Base-by-base conservation (phyloP, 768 basidiomycete genomes). In the Strobilomyces dryophilus region DNA sequence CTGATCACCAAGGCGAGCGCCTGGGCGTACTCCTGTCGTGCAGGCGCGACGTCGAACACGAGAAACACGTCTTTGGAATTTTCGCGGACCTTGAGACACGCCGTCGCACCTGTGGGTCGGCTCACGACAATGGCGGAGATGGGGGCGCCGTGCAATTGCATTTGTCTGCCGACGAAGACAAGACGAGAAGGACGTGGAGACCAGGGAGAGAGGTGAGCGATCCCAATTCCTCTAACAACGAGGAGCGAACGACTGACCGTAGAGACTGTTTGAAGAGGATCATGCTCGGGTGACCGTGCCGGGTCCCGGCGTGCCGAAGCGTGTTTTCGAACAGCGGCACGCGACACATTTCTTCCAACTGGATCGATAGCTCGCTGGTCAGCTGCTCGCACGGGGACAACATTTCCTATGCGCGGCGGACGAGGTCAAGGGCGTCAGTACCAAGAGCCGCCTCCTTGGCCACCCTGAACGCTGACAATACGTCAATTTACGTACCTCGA, bases 21-120 rank as follows among this genome's bases (percentile, higher is more conserved):
- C 34, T 72, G 52, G 7, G 34, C 39, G 2, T 17, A 3, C 37
- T 68, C 70, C 0, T 75, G 21, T 5, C 31, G 72, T 4, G 78
- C 73, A 9, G 78, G 74, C 57, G 79, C 79, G 14, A 84, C 81
- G 63, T 87, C 85, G 59, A 87, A 85, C 24, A 84, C 71, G 17
- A 80, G 68, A 62, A 81, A 86, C 40, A 83, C 60, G 39, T 72
- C 66, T 12, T 56, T 55, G 24, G 52, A 42, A 10, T 53, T 55
- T 24, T 62, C 63, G 18, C 56, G 59, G 24, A 74, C 35, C 47
- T 68, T 72, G 26, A 84, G 60, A 61, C 82, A 79, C 20, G 76
- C 72, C 14, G 83, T 61, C 45, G 87, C 80, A 60, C 85, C 79
- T 0, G 84, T 78, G 21, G 79, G 80, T 14, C 84, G 81, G 11